Percentiles rank a stretch among this genome's conserved stretches.
These are phyloP conservation scores for Hirschfeldia incana DNA, from an alignment of 345 rosid genomes.

Conservation along the genomic window DNA sequence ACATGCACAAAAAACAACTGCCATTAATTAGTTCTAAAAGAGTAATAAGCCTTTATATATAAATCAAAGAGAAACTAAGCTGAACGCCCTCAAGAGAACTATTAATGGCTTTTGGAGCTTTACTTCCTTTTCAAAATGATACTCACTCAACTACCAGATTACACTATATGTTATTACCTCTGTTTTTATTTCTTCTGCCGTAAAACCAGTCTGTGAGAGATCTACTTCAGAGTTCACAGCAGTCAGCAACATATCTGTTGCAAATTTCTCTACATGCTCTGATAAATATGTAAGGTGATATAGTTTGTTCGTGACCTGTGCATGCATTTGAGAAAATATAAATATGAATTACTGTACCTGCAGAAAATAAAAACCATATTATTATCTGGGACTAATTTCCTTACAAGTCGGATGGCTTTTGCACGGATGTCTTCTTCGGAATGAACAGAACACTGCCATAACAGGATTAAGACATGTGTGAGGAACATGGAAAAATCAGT, in stretches of 20 bases:
- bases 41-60: conserved; percentile 1
- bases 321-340: conserved; percentile 38
- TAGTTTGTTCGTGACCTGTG: conserved; percentile 93
- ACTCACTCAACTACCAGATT: conserved; percentile 15
- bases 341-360: conserved; percentile 20
- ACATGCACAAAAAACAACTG: conserved; percentile 6
- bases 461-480: conserved; percentile 32
- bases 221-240: conserved; percentile 57
- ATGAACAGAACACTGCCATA: conserved; percentile 87
- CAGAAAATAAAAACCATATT: conserved; percentile 17
- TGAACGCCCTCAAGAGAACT: conserved; percentile 10
- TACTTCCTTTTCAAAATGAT: conserved; percentile 15
- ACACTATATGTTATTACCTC: conserved; percentile 52
- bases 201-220: conserved; percentile 45
- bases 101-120: conserved; percentile 10
- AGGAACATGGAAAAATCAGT: conserved; percentile 26
- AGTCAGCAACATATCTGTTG: conserved; percentile 69
- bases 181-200: conserved; percentile 53
- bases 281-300: conserved; percentile 74
- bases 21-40: neutral
- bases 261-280: conserved; percentile 78
- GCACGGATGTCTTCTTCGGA: conserved; percentile 89
- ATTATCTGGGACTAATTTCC: conserved; percentile 21
- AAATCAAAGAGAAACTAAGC: conserved; percentile 5
- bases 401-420: conserved; percentile 94